Percentiles rank a stretch among this genome's conserved stretches.
Evolutionary conservation across 192 early-diverging fungal species (phyloP).

Genomic region (Coemansia sp.): DNA sequence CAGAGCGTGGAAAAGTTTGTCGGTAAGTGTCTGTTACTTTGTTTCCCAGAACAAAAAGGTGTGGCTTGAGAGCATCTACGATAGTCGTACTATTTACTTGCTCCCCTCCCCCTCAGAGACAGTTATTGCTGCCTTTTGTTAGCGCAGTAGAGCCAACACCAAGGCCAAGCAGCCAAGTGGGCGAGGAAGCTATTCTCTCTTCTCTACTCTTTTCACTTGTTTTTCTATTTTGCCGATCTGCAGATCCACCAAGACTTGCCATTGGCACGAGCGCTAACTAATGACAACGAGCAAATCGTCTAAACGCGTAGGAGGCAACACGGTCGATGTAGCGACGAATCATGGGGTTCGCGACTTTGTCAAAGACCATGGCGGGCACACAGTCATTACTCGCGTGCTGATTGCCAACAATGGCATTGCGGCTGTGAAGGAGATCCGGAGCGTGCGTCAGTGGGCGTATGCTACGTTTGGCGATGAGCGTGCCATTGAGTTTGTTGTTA

Average conservation of each 20-base stretch:
- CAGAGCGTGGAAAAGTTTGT: constrained; percentile 45
- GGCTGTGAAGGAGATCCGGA: constrained; percentile 98
- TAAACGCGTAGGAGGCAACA: constrained; percentile 77
- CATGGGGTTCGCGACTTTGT: constrained; percentile 75
- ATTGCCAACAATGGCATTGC: constrained; percentile 99
- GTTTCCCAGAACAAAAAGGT: not conserved
- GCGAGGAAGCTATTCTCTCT: not conserved
- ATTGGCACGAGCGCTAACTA: not conserved
- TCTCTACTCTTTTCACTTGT: not conserved
- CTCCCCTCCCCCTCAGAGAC: not conserved
- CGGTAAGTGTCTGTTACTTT: constrained; percentile 34
- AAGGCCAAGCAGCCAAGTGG: too few species aligned
- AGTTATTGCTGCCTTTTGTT: not conserved
- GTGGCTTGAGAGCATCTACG: not conserved
- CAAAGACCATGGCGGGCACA: constrained; percentile 72
- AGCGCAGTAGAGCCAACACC: too few species aligned
- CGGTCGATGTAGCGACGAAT: constrained; percentile 61
- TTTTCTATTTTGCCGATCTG: constrained; percentile 1
- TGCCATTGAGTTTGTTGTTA: constrained; percentile 94
- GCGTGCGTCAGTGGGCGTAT: constrained; percentile 97
- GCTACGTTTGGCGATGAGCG: constrained; percentile 96
- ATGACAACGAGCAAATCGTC: not conserved
- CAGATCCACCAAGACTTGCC: not conserved
- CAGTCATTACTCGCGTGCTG: constrained; percentile 89
- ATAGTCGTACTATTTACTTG: not conserved